These are phyloP conservation scores for Gaultheria prostrata DNA, from an alignment of 148 eudicot genomes.

Conservation along the genomic window DNA sequence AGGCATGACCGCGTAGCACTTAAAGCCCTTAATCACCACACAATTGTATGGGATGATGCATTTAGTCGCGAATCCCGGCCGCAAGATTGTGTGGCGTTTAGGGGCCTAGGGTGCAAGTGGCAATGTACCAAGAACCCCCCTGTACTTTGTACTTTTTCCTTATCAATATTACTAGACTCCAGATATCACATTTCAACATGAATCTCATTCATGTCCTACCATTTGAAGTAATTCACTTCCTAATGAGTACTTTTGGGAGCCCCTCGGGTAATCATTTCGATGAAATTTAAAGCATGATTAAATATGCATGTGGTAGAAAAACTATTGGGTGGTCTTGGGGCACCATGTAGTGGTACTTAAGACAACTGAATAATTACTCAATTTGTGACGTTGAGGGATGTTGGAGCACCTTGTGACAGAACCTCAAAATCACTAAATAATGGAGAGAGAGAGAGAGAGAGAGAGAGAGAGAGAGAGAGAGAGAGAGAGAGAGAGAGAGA, in stretches of 20 bases:
- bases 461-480: slow-evolving; percentile 18
- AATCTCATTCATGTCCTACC: neutral
- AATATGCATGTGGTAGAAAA: neutral
- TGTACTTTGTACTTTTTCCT: neutral
- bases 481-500: neutral
- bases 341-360: too few relatives aligned
- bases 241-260: neutral
- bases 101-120: neutral
- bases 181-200: neutral
- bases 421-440: too few relatives aligned
- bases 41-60: neutral
- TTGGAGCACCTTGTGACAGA: too few relatives aligned
- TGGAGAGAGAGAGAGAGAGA: neutral
- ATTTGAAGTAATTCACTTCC: neutral
- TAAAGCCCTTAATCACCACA: too few relatives aligned
- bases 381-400: too few relatives aligned
- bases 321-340: too few relatives aligned
- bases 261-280: slow-evolving; percentile 25
- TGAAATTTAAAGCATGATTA: slow-evolving; percentile 20
- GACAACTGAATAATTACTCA: too few relatives aligned
- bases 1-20: neutral
- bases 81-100: neutral
- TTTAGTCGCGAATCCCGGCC: neutral
- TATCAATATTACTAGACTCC: neutral
- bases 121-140: neutral